phyloP scores from a whole-genome alignment of 768 basidiomycete species.

The Symmetrospora coprosmae region DNA sequence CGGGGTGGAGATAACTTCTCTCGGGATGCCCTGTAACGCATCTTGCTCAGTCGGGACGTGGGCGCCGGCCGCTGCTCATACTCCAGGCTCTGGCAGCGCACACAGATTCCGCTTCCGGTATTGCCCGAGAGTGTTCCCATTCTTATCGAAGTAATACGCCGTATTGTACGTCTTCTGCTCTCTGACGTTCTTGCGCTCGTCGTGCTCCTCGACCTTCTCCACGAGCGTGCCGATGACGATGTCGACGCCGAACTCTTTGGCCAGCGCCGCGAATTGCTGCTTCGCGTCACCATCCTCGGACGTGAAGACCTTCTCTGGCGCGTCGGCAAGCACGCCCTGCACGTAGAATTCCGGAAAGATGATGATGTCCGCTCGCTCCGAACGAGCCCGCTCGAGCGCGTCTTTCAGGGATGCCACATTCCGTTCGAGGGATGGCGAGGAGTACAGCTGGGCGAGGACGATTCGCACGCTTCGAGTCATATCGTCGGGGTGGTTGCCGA shows the following conservation, averaged over 20 bases:
- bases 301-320: slow-evolving; percentile 9
- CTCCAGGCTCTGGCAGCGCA: not conserved
- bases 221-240: slow-evolving; percentile 32
- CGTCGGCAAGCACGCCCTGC: slow-evolving; percentile 12
- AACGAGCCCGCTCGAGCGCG: not conserved
- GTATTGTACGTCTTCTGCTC: slow-evolving; percentile 25
- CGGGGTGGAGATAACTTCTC: slow-evolving; percentile 27
- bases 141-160: slow-evolving; percentile 27
- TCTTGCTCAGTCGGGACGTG: too few relatives aligned
- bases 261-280: slow-evolving; percentile 9
- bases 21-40: slow-evolving; percentile 21
- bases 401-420: not conserved
- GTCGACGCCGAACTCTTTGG: slow-evolving; percentile 25
- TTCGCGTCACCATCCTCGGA: not conserved
- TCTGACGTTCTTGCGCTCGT: slow-evolving; percentile 1
- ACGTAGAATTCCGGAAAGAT: slow-evolving; percentile 11
- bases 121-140: slow-evolving; percentile 24
- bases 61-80: not conserved
- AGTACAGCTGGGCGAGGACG: slow-evolving; percentile 4
- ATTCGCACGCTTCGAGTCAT: too few relatives aligned
- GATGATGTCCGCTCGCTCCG: not conserved
- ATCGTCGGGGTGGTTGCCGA: too few relatives aligned
- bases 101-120: slow-evolving; percentile 22
- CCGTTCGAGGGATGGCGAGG: not conserved
- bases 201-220: slow-evolving; percentile 21